Evolutionary conservation across 2,329 filamentous ascomycete species (phyloP), one percentile per base, ranked within the genome.

Genomic region (Amauroascus verrucosus): DNA sequence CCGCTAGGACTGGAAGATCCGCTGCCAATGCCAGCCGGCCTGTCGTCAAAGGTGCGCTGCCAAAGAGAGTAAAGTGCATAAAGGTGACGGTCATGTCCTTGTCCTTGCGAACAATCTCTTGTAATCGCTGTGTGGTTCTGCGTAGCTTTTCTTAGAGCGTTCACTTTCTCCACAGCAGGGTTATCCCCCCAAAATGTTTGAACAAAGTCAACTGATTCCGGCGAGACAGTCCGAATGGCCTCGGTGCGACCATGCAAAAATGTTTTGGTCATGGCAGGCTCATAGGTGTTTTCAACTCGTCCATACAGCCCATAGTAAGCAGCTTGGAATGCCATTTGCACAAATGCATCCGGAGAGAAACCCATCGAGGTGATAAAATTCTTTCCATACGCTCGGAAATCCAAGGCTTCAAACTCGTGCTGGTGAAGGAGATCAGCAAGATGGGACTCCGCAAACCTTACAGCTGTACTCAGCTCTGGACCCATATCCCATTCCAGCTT

Each of bases 251-350:
- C 93, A 66, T 97, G 93, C 56, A 94, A 81, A 71, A 82, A 98
- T 55, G 85, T 76, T 69, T 98, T 98, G 49, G 93, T 98, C 93
- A 98, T 97, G 40, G 93, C 91, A 6, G 93, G 93, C 70, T 98
- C 93, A 67, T 98, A 98, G 0, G 90, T 93, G 65, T 88, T 95
- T 69, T 97, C 93, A 1, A 95, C 82, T 3, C 88, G 83, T 2
- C 93, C 93, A 62, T 97, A 98, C 6, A 98, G 78, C 1, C 93
- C 93, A 64, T 96, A 98, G 74, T 98, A 97, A 1, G 93, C 91
- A 3, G 91, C 91, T 69, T 98, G 93, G 73, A 96, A 96, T 0
- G 93, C 93, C 91, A 98, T 97, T 69, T 98, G 93, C 18, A 98
- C 87, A 66, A 95, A 98, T 0, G 93, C 93, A 67, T 97, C 93